A percentile compares a stretch with the other conserved stretches of the same genome.
phyloP scores from a whole-genome alignment of 495 filamentous ascomycete species.

The Hyaloscypha variabilis region DNA sequence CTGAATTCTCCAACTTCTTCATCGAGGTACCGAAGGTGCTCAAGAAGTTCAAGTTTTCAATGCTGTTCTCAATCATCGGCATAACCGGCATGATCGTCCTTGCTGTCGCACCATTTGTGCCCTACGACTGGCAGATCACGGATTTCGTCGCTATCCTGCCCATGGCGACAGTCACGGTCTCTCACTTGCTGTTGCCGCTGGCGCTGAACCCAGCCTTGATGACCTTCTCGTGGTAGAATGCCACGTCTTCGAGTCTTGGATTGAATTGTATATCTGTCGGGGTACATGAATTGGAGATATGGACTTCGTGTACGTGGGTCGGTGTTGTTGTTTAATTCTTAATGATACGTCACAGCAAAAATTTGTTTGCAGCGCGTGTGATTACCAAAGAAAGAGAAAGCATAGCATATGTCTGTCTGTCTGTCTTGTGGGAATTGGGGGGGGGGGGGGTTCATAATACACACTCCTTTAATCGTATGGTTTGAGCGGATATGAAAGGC shows the following conservation, averaged over 20 bases:
- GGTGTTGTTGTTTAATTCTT: neutral
- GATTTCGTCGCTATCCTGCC: conserved; percentile 83
- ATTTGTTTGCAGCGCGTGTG: neutral
- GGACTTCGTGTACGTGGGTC: neutral
- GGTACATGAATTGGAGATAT: neutral
- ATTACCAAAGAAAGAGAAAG: neutral
- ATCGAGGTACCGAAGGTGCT: conserved; percentile 78
- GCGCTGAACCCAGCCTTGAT: conserved; percentile 78
- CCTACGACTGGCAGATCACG: conserved; percentile 67
- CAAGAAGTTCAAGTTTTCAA: conserved; percentile 77
- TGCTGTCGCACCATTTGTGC: conserved; percentile 64
- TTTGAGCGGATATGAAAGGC: neutral
- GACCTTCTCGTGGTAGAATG: conserved; percentile 71
- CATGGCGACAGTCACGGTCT: conserved; percentile 70
- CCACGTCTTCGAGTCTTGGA: neutral
- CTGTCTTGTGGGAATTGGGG: neutral
- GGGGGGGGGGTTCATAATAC: neutral
- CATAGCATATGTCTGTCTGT: neutral
- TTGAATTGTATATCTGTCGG: neutral
- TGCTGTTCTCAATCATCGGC: conserved; percentile 62
- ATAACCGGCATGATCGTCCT: conserved; percentile 69
- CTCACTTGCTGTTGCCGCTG: conserved; percentile 72
- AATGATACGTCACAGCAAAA: neutral
- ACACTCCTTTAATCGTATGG: conserved; percentile 1
- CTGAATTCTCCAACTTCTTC: conserved; percentile 77